Evolutionary conservation across 164 flowering plant species (phyloP).

Genomic region (Vitis rupestris): DNA sequence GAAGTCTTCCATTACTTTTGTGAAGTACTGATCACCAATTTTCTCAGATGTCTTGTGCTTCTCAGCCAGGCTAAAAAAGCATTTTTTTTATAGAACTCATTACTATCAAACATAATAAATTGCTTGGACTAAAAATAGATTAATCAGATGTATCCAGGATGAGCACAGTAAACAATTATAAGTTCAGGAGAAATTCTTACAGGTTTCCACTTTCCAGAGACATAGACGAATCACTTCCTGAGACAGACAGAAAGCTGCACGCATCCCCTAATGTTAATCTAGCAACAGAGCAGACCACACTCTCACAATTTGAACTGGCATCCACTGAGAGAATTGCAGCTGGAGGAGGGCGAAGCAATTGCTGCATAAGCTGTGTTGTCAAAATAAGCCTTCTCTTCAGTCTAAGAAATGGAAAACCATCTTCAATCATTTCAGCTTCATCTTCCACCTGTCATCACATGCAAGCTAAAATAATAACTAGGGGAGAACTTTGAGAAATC

Average conservation of each 20-base stretch:
- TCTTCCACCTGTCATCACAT: conserved; percentile 38
- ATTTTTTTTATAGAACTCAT: not conserved
- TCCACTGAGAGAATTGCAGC: conserved; percentile 39
- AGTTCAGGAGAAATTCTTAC: conserved; percentile 31
- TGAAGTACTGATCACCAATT: conserved; percentile 34
- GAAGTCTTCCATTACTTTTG: conserved; percentile 57
- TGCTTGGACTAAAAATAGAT: not conserved
- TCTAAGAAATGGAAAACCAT: conserved; percentile 27
- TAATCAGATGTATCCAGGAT: not conserved
- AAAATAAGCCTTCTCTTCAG: conserved; percentile 50
- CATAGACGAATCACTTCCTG: conserved; percentile 17
- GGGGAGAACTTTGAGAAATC: not conserved
- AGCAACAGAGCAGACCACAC: conserved; percentile 33
- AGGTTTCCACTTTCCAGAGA: conserved; percentile 17
- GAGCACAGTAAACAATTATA: conserved; percentile 3
- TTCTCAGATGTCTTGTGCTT: conserved; percentile 36
- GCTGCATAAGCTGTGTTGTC: conserved; percentile 66
- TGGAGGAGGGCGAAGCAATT: conserved; percentile 46
- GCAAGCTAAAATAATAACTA: not conserved
- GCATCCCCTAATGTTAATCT: conserved; percentile 53
- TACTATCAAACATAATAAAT: not conserved
- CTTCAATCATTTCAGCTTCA: conserved; percentile 40
- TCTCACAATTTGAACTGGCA: conserved; percentile 36
- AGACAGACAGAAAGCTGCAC: conserved; percentile 30
- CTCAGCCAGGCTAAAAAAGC: conserved; percentile 37